Evolutionary conservation across 2,329 filamentous ascomycete genomes (phyloP).

Genomic region (Thielaviopsis punctulata): DNA sequence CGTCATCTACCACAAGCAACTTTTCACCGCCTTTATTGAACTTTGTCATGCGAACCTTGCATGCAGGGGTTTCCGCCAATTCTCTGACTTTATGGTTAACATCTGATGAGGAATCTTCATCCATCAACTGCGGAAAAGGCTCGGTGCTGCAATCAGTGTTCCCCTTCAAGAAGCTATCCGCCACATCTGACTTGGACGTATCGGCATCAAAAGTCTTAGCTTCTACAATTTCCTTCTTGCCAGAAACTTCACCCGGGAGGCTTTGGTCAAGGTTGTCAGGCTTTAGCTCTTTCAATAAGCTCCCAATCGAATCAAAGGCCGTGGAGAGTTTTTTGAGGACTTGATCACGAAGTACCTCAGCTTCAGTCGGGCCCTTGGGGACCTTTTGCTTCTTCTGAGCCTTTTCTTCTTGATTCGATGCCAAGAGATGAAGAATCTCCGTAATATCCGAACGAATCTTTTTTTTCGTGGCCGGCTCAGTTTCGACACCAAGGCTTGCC

Average conservation of each 20-base stretch:
- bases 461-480: slow-evolving; percentile 10
- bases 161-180: not conserved
- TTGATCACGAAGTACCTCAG: slow-evolving; percentile 3
- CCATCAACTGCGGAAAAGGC: not conserved
- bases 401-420: slow-evolving; percentile 7
- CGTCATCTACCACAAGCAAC: slow-evolving; percentile 3
- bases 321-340: slow-evolving; percentile 1
- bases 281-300: slow-evolving; percentile 2
- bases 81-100: not conserved
- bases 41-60: slow-evolving; percentile 4
- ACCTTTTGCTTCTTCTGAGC: not conserved
- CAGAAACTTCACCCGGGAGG: not conserved
- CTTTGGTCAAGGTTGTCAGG: not conserved
- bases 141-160: not conserved
- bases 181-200: not conserved
- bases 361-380: not conserved
- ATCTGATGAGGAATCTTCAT: not conserved
- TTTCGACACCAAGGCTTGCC: slow-evolving; percentile 6
- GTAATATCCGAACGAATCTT: slow-evolving; percentile 11
- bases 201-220: not conserved
- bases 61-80: slow-evolving; percentile 1
- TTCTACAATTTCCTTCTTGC: not conserved
- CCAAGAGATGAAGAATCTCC: slow-evolving; percentile 8
- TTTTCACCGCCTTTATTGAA: not conserved
- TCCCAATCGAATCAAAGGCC: slow-evolving; percentile 2